Evolutionary conservation across 345 rosid species (phyloP).

Genomic region (Cardamine occulta): DNA sequence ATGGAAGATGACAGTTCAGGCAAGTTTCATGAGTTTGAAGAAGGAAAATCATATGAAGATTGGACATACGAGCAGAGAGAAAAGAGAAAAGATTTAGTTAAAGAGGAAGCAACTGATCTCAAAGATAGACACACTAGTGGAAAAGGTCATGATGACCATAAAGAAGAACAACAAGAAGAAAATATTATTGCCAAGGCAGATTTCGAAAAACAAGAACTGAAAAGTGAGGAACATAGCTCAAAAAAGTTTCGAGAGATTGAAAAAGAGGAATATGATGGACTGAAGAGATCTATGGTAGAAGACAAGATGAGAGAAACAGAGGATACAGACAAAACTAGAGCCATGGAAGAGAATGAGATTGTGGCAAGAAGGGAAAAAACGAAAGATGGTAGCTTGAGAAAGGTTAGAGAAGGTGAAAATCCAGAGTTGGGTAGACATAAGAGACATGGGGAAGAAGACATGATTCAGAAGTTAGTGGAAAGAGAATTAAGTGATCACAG

Average conservation of each 20-base stretch:
- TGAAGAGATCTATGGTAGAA: constrained; percentile 14
- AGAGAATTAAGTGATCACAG: neutral
- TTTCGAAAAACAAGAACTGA: neutral
- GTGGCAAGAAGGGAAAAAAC: neutral
- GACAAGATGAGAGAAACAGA: constrained; percentile 23
- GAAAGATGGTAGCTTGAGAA: constrained; percentile 26
- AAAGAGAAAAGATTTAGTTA: neutral
- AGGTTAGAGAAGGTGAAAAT: constrained; percentile 18
- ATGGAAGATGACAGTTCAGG: neutral
- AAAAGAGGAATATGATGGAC: neutral
- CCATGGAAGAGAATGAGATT: constrained; percentile 17
- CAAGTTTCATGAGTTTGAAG: constrained; percentile 17
- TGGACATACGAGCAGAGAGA: constrained; percentile 2
- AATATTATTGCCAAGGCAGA: neutral
- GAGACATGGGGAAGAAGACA: constrained; percentile 21
- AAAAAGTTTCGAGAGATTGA: neutral
- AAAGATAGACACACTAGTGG: constrained; percentile 12
- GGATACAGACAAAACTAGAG: neutral
- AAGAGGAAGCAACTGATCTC: constrained; percentile 20
- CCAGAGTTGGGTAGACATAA: neutral
- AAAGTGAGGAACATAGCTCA: constrained; percentile 14
- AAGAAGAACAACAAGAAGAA: constrained; percentile 5
- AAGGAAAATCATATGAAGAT: constrained; percentile 27
- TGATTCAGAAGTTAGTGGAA: neutral
- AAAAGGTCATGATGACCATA: neutral